Evolutionary conservation across 139 green algal species (phyloP), one percentile per base, ranked within the genome.

Genomic region (Chlorella ohadii): DNA sequence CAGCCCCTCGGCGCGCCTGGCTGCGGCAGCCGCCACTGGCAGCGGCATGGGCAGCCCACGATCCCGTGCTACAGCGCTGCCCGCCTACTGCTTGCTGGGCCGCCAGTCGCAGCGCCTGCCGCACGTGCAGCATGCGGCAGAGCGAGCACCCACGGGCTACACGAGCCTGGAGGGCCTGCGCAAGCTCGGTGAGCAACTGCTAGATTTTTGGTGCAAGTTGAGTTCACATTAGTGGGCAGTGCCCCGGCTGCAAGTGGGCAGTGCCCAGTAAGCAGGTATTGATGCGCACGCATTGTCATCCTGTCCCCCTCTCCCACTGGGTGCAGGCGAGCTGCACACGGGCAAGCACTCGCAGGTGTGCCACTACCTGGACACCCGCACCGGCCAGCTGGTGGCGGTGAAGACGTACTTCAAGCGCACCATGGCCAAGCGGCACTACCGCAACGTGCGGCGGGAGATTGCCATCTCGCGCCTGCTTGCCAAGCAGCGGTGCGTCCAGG

Each of bases 331-430:
- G 64, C 56, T 82, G 34, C 65, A 72, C 76, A 82, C 71, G 76
- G 76, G 76, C 76, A 82, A 82, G 76, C 76, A 82, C 76, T 57
- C 33, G 23, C 71, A 63, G 15, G 76, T 82, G 36, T 38, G 28
- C 57, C 47, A 7, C 23, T 82, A 63, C 59, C 59, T 82, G 59
- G 76, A 82, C 76, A 41, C 36, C 6, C 38, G 59, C 27, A 61
- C 36, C 4, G 76, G 76, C 27, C 25, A 19, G 11, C 6, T 72
- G 36, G 76, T 82, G 36, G 76, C 59, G 3, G 76, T 82, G 23
- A 82, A 82, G 27, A 72, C 76, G 12, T 82, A 82, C 57, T 61
- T 72, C 36, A 82, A 82, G 36, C 63, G n/a, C 36, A 82, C 76
- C 1, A 72, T 82, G 59, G 63, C 39, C 57, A 71, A 71, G 36